These are phyloP conservation scores for Aureobasidium sp. DNA, from an alignment of 2,329 filamentous ascomycete species.

Conservation along the genomic window DNA sequence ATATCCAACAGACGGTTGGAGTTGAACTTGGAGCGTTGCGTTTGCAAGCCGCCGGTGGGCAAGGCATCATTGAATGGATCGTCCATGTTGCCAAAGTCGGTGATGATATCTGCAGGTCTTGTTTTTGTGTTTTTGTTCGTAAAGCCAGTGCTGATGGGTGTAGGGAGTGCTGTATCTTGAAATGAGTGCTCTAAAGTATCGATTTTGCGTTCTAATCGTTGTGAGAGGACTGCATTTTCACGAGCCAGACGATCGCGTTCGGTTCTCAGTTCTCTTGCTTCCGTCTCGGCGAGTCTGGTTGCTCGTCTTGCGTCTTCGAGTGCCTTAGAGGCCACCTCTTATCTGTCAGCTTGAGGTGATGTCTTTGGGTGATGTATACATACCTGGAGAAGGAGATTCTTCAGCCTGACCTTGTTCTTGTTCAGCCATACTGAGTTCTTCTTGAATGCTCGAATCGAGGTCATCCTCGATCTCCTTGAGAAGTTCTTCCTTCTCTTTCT, in stretches of 20 bases:
- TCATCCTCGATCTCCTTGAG: background rate
- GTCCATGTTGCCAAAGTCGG: background rate
- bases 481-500: conserved; percentile 1
- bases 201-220: background rate
- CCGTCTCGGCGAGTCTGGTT: conserved; percentile 8
- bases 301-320: background rate
- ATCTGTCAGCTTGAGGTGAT: background rate
- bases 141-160: background rate
- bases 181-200: background rate
- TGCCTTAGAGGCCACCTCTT: background rate
- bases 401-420: no score
- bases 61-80: background rate
- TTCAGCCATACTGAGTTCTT: no score
- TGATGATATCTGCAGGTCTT: background rate
- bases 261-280: background rate
- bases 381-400: background rate
- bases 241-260: background rate
- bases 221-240: background rate
- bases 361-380: background rate
- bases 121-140: background rate
- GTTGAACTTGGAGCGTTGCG: background rate
- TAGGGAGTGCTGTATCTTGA: background rate
- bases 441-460: background rate
- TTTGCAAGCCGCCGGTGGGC: background rate
- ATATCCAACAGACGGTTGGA: background rate